Base-by-base conservation (phyloP, 371 early-diverging fungal species). In the Mucor indicus region DNA sequence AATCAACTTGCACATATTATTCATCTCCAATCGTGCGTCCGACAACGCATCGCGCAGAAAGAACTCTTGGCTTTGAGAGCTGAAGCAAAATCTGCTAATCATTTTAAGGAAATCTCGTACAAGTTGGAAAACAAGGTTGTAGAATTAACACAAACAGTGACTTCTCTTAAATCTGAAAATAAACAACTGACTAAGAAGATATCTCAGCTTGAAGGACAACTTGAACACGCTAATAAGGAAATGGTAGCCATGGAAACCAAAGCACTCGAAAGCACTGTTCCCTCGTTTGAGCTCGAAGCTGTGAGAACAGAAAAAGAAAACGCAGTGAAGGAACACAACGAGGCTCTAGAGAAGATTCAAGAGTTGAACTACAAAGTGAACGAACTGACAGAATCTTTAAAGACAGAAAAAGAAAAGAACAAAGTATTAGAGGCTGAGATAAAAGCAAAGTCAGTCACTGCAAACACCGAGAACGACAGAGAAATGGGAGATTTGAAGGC, bases 101-200 rank as follows among this genome's bases (percentile, higher is more conserved):
- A 95, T 60, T 83, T 94, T 67, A 90, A 93, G 65, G 93, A 95
- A 60, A 80, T 88, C 20, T 91, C 95, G 4, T 89, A 89, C 69
- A 85, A 87, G 64, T 79, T 98, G 8, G 98, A 98, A 64, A 90
- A 81, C 73, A 97, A 95, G 80, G 89, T 98, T 39, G 85, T 97
- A 51, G 92, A 90, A 64, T 76, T 98, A 53, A 94, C 94, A 13
- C 92, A 90, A 69, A 67, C 74, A 31, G 59, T 97, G 46, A 81
- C 80, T 12, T 58, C 69, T 45, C 77, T 86, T 40, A 79, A 81
- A 46, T 68, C 78, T 30, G 92, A 91, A 60, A 84, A 82, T 60
- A 80, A 78, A 21, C 55, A 54, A 3, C 51, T 88, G 35, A 57
- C 52, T 20, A 69, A 77, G 19, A 77, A 75, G 33, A 62, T 80